A percentile compares a stretch with the other conserved stretches of the same genome.
Conservation (phyloP, 345 rosid species). For the Angophora floribunda region DNA sequence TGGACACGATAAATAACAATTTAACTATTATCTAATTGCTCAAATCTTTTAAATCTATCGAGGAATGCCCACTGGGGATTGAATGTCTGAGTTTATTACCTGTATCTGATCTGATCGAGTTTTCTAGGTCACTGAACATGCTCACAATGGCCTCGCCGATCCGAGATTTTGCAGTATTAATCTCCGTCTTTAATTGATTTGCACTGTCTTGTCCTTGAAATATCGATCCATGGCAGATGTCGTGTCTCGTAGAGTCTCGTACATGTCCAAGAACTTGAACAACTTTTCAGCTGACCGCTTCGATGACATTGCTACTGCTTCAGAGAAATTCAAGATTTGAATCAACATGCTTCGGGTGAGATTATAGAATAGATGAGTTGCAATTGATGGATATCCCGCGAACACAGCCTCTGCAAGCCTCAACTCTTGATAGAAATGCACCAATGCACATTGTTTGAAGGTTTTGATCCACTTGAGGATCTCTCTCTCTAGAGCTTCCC, state of each 20-base stretch:
- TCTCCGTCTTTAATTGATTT: conserved; percentile 43
- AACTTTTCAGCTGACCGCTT: conserved; percentile 66
- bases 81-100: conserved; percentile 23
- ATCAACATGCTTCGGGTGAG: conserved; percentile 40
- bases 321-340: conserved; percentile 65
- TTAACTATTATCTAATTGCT: background rate
- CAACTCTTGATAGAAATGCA: conserved; percentile 46
- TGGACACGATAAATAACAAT: background rate
- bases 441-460: conserved; percentile 42
- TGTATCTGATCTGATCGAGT: conserved; percentile 58
- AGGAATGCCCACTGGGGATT: background rate
- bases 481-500: conserved; percentile 73
- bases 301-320: conserved; percentile 59
- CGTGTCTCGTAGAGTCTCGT: conserved; percentile 57
- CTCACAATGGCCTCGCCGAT: conserved; percentile 65
- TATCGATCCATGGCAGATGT: conserved; percentile 23
- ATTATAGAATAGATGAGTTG: conserved; percentile 35
- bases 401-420: conserved; percentile 43
- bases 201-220: conserved; percentile 26
- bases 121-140: conserved; percentile 65
- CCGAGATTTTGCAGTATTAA: conserved; percentile 30
- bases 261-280: conserved; percentile 77
- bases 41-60: background rate
- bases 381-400: conserved; percentile 10
- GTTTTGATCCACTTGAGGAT: conserved; percentile 59